Base-by-base conservation (phyloP, 768 basidiomycete species). In the Daedaleopsis sinensis region DNA sequence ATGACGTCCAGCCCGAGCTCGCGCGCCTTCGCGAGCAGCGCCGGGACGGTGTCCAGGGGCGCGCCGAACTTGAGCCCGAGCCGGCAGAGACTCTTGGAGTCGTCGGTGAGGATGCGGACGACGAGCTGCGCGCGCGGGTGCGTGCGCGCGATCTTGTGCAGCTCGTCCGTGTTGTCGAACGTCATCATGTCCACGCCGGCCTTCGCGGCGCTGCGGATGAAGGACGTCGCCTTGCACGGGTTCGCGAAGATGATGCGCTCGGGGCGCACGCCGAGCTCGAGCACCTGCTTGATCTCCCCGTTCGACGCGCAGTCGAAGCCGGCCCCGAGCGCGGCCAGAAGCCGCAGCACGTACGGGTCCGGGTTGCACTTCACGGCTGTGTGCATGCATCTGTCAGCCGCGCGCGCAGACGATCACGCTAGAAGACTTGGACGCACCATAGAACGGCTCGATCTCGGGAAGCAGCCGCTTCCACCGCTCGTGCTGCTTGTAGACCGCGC, bases 231-330 rank as follows among this genome's bases (percentile, higher is more conserved):
- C 78, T 99, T 99, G 88, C 97, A 98, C 0, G 97, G 97, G 77
- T 99, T 99, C 65, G 97, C 97, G 70, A 94, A 99, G 72, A 98
- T 93, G 80, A 99, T 91, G 59, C 90, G 84, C 56, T 84, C 82
- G 3, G 96, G 87, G 50, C 84, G 82, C 54, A 96, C 83, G 9
- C 88, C 89, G 5, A 95, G 75, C 12, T 77, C 77, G 24, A 97
- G 79, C 27, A 98, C 89, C 63, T 86, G 84, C 21, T 84, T 81
- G 68, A 99, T 98, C 77, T 99, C 97, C 59, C 89, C 87, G 66
- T 93, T 90, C 42, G 96, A 98, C 16, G 97, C 97, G 69, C 97
- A 98, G 75, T 99, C 97, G 77, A 99, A 99, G 16, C 95, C 95
- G 1, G 92, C 80, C 27, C 97, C 97, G 52, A 98, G 78, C 35